Percentiles rank a stretch among this genome's conserved stretches.
Conservation (phyloP, 148 eudicot species). For the Rhododendron williamsianum region DNA sequence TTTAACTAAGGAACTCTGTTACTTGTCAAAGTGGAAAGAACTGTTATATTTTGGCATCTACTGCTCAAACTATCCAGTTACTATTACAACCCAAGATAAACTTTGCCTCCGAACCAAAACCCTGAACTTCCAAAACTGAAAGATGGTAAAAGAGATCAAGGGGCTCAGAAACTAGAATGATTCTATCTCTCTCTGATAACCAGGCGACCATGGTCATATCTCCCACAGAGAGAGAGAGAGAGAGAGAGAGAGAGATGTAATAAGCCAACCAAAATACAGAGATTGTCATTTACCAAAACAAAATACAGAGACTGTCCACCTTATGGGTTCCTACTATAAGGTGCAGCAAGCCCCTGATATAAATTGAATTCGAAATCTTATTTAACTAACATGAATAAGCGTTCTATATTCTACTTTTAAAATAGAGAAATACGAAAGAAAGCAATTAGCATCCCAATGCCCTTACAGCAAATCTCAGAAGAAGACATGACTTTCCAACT, state of each 20-base stretch:
- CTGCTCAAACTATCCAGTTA: neutral
- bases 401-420: neutral
- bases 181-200: neutral
- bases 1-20: neutral
- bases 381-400: neutral
- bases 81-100: neutral
- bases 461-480: conserved; percentile 44
- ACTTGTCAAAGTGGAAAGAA: neutral
- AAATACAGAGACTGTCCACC: neutral
- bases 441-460: neutral
- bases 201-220: neutral
- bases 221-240: neutral
- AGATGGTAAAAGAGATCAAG: neutral
- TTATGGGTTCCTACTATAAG: neutral
- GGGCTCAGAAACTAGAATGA: too few relatives aligned
- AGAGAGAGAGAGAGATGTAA: neutral
- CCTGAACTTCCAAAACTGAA: neutral
- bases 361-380: neutral
- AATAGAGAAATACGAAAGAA: neutral
- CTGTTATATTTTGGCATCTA: neutral
- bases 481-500: conserved; percentile 45
- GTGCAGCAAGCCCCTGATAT: neutral
- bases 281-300: neutral
- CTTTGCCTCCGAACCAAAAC: neutral
- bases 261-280: neutral